Evolutionary conservation across 805 yeast species (phyloP).

Genomic region (Metschnikowia reukaufii): DNA sequence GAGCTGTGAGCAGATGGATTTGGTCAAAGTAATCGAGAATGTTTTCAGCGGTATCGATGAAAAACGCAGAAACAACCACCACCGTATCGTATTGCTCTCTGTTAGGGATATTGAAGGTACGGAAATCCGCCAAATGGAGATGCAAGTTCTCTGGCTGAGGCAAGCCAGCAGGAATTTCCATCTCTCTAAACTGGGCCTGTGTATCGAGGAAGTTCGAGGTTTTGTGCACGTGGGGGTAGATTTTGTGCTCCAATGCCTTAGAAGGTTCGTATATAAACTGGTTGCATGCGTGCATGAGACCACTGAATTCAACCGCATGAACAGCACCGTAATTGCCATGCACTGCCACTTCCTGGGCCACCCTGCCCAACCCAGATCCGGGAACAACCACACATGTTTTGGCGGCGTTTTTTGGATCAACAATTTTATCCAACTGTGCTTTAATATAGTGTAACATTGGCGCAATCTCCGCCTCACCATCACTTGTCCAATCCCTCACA

Average conservation of each 20-base stretch:
- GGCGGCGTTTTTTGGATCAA: constrained; percentile 25
- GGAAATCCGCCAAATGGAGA: constrained; percentile 63
- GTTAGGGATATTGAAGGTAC: constrained; percentile 43
- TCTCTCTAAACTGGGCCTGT: constrained; percentile 51
- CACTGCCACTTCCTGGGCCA: constrained; percentile 61
- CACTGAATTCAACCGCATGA: constrained; percentile 74
- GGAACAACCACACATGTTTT: constrained; percentile 68
- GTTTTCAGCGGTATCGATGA: constrained; percentile 91
- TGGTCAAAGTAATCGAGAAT: constrained; percentile 71
- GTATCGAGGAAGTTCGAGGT: constrained; percentile 61
- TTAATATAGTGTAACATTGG: constrained; percentile 57
- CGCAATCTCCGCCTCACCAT: constrained; percentile 47
- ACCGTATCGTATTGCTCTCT: constrained; percentile 41
- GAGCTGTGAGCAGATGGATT: constrained; percentile 46
- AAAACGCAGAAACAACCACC: constrained; percentile 67
- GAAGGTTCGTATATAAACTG: constrained; percentile 47
- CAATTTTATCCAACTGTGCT: constrained; percentile 37
- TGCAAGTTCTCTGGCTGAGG: constrained; percentile 48
- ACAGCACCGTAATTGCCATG: constrained; percentile 48
- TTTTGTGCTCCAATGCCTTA: neutral
- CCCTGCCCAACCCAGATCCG: constrained; percentile 83
- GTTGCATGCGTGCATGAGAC: constrained; percentile 72
- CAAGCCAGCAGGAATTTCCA: constrained; percentile 27
- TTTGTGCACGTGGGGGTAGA: constrained; percentile 47
- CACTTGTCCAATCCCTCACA: constrained; percentile 68